A percentile compares a stretch with the other conserved stretches of the same genome.
Conservation (phyloP, 2,329 filamentous ascomycete species). For the Didymella arachidicola region DNA sequence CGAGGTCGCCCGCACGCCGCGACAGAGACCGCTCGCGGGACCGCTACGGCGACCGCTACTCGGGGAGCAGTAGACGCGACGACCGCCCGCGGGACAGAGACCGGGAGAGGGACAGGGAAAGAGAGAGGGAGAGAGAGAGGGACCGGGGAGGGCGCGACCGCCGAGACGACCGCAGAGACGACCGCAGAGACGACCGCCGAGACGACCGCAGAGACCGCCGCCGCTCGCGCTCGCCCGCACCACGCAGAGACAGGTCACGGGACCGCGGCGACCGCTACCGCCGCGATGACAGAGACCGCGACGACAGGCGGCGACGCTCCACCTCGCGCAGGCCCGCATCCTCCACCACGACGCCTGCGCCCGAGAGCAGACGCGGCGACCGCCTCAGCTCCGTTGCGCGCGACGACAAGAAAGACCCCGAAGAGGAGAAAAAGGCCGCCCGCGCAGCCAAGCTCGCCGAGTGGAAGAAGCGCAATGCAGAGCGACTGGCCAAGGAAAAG, state of each 20-base stretch:
- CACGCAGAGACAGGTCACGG: conserved; percentile 59
- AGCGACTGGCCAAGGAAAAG: conserved; percentile 66
- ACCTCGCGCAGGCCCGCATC: conserved; percentile 57
- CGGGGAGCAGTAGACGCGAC: conserved; percentile 23
- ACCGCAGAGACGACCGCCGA: conserved; percentile 35
- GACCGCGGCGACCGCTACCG: conserved; percentile 36
- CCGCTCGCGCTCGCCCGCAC: conserved; percentile 62
- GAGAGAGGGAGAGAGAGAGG: conserved; percentile 13
- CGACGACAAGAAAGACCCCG: conserved; percentile 55
- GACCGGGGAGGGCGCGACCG: conserved; percentile 31
- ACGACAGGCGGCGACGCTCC: conserved; percentile 59
- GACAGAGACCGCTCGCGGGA: conserved; percentile 22
- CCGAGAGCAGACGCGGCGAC: conserved; percentile 38
- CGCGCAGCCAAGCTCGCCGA: conserved; percentile 63
- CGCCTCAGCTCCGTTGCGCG: conserved; percentile 53
- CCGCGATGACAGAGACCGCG: conserved; percentile 40
- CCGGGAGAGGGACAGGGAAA: conserved; percentile 52
- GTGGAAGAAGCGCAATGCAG: conserved; percentile 76
- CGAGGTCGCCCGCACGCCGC: conserved; percentile 58
- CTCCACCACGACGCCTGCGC: conserved; percentile 61
- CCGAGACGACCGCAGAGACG: too few species aligned
- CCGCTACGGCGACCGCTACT: conserved; percentile 59
- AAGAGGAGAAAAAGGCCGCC: conserved; percentile 37
- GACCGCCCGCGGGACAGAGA: conserved; percentile 61
- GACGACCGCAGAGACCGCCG: conserved; percentile 52